Conservation (phyloP, 1,284 basidiomycete genomes). For the Sporisorium exsertum region DNA sequence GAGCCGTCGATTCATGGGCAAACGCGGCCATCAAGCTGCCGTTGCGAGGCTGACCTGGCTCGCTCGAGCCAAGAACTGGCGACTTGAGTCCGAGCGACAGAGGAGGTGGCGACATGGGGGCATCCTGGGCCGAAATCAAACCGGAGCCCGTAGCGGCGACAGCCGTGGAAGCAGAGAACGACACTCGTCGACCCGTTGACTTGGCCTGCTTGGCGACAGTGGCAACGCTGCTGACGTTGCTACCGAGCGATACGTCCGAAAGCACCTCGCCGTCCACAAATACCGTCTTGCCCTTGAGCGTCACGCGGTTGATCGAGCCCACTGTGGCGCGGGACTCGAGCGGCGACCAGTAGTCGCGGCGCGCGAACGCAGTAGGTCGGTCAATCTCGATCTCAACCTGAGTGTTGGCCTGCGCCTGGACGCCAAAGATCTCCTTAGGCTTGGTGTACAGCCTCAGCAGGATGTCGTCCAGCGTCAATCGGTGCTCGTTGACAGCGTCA, state of each 20-base stretch:
- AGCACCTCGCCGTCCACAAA: constrained; percentile 86
- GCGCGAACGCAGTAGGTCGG: constrained; percentile 76
- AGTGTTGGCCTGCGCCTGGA: constrained; percentile 82
- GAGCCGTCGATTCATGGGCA: constrained; percentile 39
- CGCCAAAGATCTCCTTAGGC: constrained; percentile 89
- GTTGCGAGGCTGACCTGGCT: constrained; percentile 35
- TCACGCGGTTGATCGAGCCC: constrained; percentile 89
- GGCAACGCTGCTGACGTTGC: constrained; percentile 82
- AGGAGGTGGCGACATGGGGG: constrained; percentile 56
- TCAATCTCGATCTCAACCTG: constrained; percentile 91
- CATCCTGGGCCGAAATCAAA: constrained; percentile 53
- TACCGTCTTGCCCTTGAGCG: constrained; percentile 89
- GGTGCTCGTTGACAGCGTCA: constrained; percentile 83
- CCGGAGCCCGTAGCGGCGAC: constrained; percentile 18
- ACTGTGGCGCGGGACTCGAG: constrained; percentile 77
- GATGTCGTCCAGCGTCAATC: constrained; percentile 86
- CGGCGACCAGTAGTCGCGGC: constrained; percentile 82
- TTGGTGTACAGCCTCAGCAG: constrained; percentile 86
- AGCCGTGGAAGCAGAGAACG: constrained; percentile 43
- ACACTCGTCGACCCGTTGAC: constrained; percentile 44
- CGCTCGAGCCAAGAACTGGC: constrained; percentile 58
- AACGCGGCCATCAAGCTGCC: constrained; percentile 45
- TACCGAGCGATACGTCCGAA: constrained; percentile 77
- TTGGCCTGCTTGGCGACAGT: constrained; percentile 39
- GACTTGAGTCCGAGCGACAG: constrained; percentile 45